Evolutionary conservation across 305 asterid genomes (phyloP).

Genomic region (Fraxinus angustifolia): DNA sequence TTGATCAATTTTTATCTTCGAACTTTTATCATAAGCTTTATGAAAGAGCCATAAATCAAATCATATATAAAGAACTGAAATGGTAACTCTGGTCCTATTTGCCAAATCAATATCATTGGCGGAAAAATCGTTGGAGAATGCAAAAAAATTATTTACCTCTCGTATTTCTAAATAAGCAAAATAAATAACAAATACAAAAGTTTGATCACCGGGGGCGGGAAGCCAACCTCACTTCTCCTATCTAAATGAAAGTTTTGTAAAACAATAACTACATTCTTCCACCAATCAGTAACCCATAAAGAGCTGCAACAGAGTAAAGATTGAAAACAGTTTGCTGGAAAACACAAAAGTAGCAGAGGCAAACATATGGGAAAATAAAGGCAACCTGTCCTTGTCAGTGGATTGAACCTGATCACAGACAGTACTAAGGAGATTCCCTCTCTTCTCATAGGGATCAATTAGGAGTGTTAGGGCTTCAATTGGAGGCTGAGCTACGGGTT

Average conservation of each 20-base stretch:
- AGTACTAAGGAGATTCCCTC: constrained; percentile 42
- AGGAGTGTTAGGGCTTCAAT: constrained; percentile 29
- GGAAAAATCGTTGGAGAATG: no score
- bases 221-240: constrained; percentile 26
- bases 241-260: constrained; percentile 24
- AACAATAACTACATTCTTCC: constrained; percentile 42
- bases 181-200: no score
- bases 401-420: constrained; percentile 41
- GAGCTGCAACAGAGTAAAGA: constrained; percentile 37
- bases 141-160: no score
- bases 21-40: constrained; percentile 19
- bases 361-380: constrained; percentile 2
- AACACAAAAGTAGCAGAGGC: background rate
- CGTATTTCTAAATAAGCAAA: no score
- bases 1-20: constrained; percentile 5
- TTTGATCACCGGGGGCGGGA: background rate
- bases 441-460: constrained; percentile 49
- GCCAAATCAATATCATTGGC: no score
- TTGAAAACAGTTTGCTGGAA: background rate
- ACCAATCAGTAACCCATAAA: constrained; percentile 56
- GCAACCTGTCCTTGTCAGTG: constrained; percentile 49
- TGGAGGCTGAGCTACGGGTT: background rate
- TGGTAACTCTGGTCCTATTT: no score
- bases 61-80: no score
- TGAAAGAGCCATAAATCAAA: no score